Conservation (phyloP, 257 asterid species). For the Osmanthus fragrans region DNA sequence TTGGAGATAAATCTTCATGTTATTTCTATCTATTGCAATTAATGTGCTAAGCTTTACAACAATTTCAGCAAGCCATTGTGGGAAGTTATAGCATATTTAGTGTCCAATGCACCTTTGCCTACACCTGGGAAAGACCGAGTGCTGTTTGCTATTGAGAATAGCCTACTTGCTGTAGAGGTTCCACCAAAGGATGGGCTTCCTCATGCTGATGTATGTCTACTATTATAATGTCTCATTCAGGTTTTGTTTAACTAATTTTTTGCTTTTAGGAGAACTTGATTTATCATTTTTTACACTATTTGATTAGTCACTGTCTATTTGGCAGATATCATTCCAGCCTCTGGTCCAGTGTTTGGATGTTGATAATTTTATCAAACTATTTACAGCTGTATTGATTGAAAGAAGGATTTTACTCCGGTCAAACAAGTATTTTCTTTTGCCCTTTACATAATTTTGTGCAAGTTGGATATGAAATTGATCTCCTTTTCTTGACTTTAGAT, state of each 20-base stretch:
- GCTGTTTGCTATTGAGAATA: slow-evolving; percentile 76
- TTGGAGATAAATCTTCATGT: slow-evolving; percentile 12
- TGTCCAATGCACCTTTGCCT: slow-evolving; percentile 87
- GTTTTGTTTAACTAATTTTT: slow-evolving; percentile 13
- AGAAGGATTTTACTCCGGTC: slow-evolving; percentile 97
- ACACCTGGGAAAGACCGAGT: slow-evolving; percentile 89
- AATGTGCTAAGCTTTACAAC: slow-evolving; percentile 36
- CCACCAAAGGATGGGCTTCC: slow-evolving; percentile 94
- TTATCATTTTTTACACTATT: slow-evolving; percentile 15
- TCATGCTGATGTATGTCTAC: slow-evolving; percentile 86
- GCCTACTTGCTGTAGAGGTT: slow-evolving; percentile 87
- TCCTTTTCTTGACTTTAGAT: neutral
- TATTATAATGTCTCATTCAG: slow-evolving; percentile 12
- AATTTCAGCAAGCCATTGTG: slow-evolving; percentile 94
- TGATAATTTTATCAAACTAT: slow-evolving; percentile 85
- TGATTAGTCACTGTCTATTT: slow-evolving; percentile 24
- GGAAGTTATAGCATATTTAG: slow-evolving; percentile 73
- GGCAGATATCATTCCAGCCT: slow-evolving; percentile 97
- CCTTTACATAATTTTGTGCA: slow-evolving; percentile 18
- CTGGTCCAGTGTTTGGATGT: slow-evolving; percentile 96
- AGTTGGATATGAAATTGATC: slow-evolving; percentile 1
- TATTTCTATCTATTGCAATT: slow-evolving; percentile 20
- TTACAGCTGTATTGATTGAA: slow-evolving; percentile 89
- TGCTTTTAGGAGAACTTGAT: neutral
- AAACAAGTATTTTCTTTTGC: slow-evolving; percentile 57